phyloP scores from a whole-genome alignment of 106 monocot genomes.

The Apostasia ramifera region DNA sequence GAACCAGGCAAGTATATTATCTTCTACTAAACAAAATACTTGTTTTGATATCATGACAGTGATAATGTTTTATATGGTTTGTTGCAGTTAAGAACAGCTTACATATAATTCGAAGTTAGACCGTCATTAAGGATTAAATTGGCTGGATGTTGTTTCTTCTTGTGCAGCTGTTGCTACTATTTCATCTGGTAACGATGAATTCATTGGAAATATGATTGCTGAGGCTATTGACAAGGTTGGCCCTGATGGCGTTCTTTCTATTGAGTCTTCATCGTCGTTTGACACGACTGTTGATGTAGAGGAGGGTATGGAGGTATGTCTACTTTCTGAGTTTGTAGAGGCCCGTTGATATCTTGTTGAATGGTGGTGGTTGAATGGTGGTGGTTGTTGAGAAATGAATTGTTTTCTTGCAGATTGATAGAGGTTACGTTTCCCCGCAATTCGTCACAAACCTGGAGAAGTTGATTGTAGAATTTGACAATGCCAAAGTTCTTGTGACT shows the following conservation, averaged over 20 bases:
- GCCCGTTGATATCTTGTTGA: too few relatives aligned
- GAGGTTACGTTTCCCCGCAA: constrained; percentile 77
- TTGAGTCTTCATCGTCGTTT: constrained; percentile 78
- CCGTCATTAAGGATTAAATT: neutral
- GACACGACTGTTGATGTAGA: constrained; percentile 75
- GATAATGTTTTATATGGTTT: too few relatives aligned
- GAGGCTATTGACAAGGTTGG: constrained; percentile 88
- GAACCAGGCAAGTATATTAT: too few relatives aligned
- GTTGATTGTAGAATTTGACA: constrained; percentile 67
- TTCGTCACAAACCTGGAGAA: constrained; percentile 77
- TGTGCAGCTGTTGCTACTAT: constrained; percentile 67
- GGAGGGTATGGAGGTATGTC: constrained; percentile 60
- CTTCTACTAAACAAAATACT: too few relatives aligned
- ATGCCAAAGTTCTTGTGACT: constrained; percentile 61
- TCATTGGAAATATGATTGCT: constrained; percentile 73
- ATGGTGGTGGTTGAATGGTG: too few relatives aligned
- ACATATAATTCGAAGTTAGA: too few relatives aligned
- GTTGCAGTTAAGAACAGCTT: too few relatives aligned
- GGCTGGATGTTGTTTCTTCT: neutral
- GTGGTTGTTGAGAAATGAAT: too few relatives aligned
- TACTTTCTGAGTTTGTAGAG: neutral
- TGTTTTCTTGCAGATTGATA: constrained; percentile 49
- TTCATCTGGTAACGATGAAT: constrained; percentile 76
- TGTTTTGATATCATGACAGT: too few relatives aligned
- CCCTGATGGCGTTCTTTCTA: constrained; percentile 71